Conservation (phyloP, 139 green algal genomes). For the Chlamydomonas incerta region DNA sequence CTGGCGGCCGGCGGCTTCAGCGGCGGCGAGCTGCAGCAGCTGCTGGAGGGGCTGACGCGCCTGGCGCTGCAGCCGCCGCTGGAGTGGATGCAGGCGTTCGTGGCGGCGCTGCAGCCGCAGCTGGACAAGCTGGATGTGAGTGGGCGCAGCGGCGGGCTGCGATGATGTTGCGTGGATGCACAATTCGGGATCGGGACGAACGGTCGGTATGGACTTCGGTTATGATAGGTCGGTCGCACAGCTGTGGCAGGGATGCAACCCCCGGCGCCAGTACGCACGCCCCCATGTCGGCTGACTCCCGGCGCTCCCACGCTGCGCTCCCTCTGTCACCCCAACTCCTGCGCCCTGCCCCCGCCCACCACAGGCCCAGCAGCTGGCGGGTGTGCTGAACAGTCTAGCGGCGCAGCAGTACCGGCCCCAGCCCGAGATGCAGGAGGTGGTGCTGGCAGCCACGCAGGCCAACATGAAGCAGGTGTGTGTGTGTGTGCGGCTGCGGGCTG, state of each 20-base stretch:
- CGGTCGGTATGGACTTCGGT: no score
- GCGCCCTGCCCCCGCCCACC: background rate
- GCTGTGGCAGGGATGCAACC: no score
- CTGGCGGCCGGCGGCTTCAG: background rate
- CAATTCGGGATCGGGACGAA: no score
- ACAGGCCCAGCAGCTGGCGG: slow-evolving; percentile 29
- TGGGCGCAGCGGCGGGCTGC: background rate
- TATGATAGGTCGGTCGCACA: no score
- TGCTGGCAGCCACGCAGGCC: slow-evolving; percentile 15
- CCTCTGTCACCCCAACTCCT: no score
- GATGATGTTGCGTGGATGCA: no score
- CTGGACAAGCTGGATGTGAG: slow-evolving; percentile 19
- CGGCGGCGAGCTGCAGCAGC: slow-evolving; percentile 16
- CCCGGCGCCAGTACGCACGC: no score
- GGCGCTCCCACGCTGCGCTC: no score
- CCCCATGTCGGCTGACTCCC: no score
- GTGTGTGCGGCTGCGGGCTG: no score
- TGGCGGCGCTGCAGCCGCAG: slow-evolving; percentile 17
- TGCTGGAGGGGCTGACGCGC: slow-evolving; percentile 34
- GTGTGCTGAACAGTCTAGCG: slow-evolving; percentile 8
- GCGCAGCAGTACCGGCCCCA: slow-evolving; percentile 30
- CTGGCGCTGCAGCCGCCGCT: slow-evolving; percentile 31
- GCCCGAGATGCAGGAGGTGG: slow-evolving; percentile 19
- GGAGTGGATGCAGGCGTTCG: slow-evolving; percentile 31
- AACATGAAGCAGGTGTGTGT: slow-evolving; percentile 30